Evolutionary conservation across 192 early-diverging fungal genomes (phyloP), one percentile per base, ranked within the genome.

Genomic region (Entomortierella lignicola): DNA sequence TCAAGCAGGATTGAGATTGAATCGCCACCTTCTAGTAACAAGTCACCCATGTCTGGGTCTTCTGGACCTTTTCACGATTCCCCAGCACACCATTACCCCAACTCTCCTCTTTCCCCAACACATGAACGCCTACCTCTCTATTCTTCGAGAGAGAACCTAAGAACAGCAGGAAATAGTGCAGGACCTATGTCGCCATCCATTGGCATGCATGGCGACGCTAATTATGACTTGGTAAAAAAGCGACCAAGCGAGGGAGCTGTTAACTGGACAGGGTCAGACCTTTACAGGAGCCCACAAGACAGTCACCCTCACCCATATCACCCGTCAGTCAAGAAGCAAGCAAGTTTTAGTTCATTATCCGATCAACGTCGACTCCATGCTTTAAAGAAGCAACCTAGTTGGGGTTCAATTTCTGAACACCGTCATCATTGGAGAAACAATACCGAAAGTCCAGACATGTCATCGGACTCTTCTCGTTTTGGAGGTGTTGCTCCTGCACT

Each of bases 241-340:
- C 59, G 72, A 50, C 72, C 72, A 20, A 77, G 72, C 31, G 72
- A 77, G 13, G 72, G 65, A 32, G 50, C 64, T 12, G 48, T 68
- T 13, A 59, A 31, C 39, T 77, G 74, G 74, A 30, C 47, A 32
- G 37, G 71, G 30, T 18, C 44, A 13, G 52, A 61, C n/a, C 64
- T 55, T 26, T 63, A 61, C 34, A 57, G 61, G 39, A 47, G n/a
- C 59, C 17, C 60, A 29, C 51, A 52, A 26, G 59, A 69, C 32
- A 11, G 34, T 11, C 67, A 54, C 30, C n/a, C 69, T 1, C 69
- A 71, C 52, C 69, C 58, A 21, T 68, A 77, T 57, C 65, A 68
- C 23, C 72, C 32, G 10, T 20, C 70, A 15, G 60, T 77, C 18
- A 77, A 68, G 47, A 77, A 77, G 32, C 72, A 77, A 25, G 43